A percentile compares a stretch with the other conserved stretches of the same genome.
Conservation (phyloP, 257 asterid genomes). For the Anisodus acutangulus region DNA sequence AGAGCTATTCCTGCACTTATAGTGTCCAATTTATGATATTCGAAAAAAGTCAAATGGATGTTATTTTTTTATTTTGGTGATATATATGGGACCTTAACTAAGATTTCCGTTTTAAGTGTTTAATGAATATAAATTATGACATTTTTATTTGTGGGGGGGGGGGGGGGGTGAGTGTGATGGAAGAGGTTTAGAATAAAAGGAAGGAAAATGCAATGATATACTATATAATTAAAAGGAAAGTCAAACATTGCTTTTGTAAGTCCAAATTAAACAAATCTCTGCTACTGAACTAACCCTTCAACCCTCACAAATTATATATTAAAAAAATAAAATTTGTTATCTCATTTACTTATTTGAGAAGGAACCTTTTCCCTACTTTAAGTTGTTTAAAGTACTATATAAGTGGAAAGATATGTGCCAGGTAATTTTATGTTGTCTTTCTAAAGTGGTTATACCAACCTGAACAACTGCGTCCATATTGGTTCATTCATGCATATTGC, state of each 20-base stretch:
- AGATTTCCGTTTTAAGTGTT: neutral
- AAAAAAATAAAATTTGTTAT: neutral
- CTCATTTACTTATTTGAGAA: constrained; percentile 16
- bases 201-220: neutral
- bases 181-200: neutral
- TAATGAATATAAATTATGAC: neutral
- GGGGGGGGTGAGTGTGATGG: neutral
- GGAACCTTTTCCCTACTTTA: neutral
- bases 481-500: neutral
- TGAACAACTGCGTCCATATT: constrained; percentile 39
- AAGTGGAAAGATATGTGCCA: neutral
- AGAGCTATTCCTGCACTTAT: neutral
- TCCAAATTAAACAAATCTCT: neutral
- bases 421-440: constrained; percentile 36
- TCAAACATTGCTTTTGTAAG: neutral
- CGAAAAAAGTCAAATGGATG: neutral
- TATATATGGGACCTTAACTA: neutral
- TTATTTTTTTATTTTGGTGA: neutral
- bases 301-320: neutral
- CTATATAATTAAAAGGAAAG: neutral
- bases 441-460: constrained; percentile 61
- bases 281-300: neutral
- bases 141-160: neutral
- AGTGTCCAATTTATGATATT: neutral
- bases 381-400: neutral